phyloP scores from a whole-genome alignment of 164 flowering plant species.

The Macadamia integrifolia region DNA sequence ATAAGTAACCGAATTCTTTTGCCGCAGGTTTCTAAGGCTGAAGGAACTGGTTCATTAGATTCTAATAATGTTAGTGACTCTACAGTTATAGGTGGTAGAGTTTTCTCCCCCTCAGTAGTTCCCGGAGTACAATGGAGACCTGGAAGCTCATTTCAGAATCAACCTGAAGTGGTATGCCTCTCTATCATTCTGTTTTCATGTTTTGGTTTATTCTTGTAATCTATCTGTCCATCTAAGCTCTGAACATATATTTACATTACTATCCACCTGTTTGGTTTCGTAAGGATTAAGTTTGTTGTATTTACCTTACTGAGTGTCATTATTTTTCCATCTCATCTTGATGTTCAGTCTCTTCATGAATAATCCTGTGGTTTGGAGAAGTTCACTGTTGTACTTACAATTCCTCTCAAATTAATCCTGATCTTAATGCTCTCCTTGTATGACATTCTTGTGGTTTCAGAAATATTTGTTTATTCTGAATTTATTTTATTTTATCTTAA shows the following conservation, averaged over 20 bases:
- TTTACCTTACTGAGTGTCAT: no score
- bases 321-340: no score
- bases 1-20: slow-evolving; percentile 52
- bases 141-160: slow-evolving; percentile 77
- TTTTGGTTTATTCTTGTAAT: neutral
- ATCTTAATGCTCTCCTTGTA: no score
- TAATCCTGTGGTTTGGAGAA: no score
- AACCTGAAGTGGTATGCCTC: slow-evolving; percentile 63
- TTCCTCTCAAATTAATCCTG: no score
- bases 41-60: slow-evolving; percentile 52
- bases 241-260: neutral
- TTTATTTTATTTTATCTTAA: no score
- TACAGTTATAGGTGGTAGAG: slow-evolving; percentile 51
- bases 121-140: slow-evolving; percentile 92
- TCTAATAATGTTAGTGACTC: slow-evolving; percentile 46
- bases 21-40: slow-evolving; percentile 63
- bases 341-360: no score
- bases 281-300: no score
- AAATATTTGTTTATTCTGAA: no score
- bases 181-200: slow-evolving; percentile 4
- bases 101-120: slow-evolving; percentile 62
- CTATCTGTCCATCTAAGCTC: neutral
- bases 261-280: neutral
- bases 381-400: no score
- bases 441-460: no score